Percentiles rank a stretch among this genome's conserved stretches.
Evolutionary conservation across 768 basidiomycete species (phyloP).

Genomic region (Udeniomyces megalosporus): DNA sequence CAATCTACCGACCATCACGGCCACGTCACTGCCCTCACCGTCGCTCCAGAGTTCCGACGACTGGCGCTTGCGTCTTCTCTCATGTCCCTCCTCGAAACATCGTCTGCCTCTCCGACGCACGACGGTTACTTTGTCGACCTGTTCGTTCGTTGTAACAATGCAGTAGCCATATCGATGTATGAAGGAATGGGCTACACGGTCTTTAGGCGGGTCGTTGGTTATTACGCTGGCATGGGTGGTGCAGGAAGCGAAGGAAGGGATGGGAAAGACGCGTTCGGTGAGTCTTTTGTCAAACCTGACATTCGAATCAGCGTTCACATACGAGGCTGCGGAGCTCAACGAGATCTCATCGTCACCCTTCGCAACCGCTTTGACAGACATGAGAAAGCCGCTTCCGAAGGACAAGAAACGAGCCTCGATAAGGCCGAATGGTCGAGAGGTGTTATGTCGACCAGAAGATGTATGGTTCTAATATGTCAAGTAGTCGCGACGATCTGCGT

Average conservation of each 20-base stretch:
- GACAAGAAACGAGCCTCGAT: too few relatives aligned
- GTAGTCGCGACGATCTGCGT: too few relatives aligned
- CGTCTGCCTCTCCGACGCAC: constrained; percentile 44
- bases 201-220: constrained; percentile 75
- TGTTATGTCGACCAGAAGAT: too few relatives aligned
- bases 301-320: too few relatives aligned
- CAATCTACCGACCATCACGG: constrained; percentile 45
- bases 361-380: too few relatives aligned
- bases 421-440: too few relatives aligned
- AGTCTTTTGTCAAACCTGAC: too few relatives aligned
- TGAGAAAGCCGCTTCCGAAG: too few relatives aligned
- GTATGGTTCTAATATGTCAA: too few relatives aligned
- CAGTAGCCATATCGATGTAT: constrained; percentile 75
- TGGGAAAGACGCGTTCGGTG: too few relatives aligned
- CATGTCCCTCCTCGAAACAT: constrained; percentile 65
- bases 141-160: constrained; percentile 79
- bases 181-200: constrained; percentile 87
- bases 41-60: constrained; percentile 82
- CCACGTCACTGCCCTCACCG: constrained; percentile 86
- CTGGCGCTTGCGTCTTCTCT: constrained; percentile 71
- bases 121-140: constrained; percentile 65
- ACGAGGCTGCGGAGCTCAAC: too few relatives aligned
- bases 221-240: constrained; percentile 62
- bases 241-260: constrained; percentile 19
- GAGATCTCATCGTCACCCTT: too few relatives aligned